Conservation (phyloP, 257 asterid genomes). For the Catharanthus roseus region DNA sequence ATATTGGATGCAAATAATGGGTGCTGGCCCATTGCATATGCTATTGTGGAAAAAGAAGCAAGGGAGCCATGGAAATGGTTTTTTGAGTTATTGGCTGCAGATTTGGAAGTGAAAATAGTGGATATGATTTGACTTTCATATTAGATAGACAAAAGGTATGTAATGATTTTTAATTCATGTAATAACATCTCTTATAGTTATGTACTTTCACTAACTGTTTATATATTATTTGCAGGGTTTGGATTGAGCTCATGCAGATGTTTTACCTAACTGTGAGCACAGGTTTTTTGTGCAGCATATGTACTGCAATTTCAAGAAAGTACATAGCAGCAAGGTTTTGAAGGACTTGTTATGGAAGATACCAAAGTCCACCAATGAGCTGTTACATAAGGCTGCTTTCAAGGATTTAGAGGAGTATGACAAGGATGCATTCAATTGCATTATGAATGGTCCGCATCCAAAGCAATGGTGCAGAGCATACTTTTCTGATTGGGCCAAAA, state of each 20-base stretch:
- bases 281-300: background rate
- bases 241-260: background rate
- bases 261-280: background rate
- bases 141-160: background rate
- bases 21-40: background rate
- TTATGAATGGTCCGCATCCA: background rate
- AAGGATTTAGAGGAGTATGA: background rate
- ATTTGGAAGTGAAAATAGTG: background rate
- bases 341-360: background rate
- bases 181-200: background rate
- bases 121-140: background rate
- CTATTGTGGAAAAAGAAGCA: background rate
- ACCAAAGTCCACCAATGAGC: background rate
- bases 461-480: background rate
- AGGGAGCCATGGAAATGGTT: slow-evolving; percentile 3
- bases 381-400: background rate
- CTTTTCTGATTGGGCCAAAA: background rate
- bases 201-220: background rate
- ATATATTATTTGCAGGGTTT: background rate
- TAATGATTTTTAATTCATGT: background rate
- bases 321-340: background rate
- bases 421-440: background rate
- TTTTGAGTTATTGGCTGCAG: background rate
- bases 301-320: background rate
- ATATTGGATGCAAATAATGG: background rate